phyloP scores from a whole-genome alignment of 192 early-diverging fungal species.

The Geranomyces michiganensis region DNA sequence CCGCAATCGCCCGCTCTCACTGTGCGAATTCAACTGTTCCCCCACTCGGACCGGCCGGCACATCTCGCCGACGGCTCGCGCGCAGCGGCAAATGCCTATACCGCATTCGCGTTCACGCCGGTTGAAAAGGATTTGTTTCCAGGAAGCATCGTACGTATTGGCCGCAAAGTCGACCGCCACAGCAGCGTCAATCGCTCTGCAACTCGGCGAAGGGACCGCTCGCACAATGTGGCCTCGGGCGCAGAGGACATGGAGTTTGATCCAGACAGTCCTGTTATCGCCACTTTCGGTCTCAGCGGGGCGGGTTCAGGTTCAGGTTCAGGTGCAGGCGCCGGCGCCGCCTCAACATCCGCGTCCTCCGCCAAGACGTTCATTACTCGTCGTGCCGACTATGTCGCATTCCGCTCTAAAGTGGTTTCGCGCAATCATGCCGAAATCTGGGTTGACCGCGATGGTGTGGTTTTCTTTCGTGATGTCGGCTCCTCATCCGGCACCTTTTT shows the following conservation, averaged over 20 bases:
- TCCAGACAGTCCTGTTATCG: slow-evolving; percentile 1
- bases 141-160: slow-evolving; percentile 44
- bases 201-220: slow-evolving; percentile 19
- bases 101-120: slow-evolving; percentile 43
- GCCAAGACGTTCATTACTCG: slow-evolving; percentile 2
- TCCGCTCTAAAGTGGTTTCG: slow-evolving; percentile 83
- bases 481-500: slow-evolving; percentile 95
- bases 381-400: slow-evolving; percentile 43
- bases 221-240: slow-evolving; percentile 25
- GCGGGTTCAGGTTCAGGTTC: not conserved
- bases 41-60: slow-evolving; percentile 33
- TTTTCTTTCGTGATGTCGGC: slow-evolving; percentile 70
- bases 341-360: not conserved
- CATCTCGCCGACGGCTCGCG: slow-evolving; percentile 10
- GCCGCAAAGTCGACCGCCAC: slow-evolving; percentile 46
- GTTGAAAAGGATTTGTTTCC: slow-evolving; percentile 41
- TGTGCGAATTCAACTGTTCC: slow-evolving; percentile 36
- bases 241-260: slow-evolving; percentile 26
- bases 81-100: slow-evolving; percentile 6
- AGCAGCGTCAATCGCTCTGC: not conserved
- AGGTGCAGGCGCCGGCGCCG: not conserved
- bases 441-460: slow-evolving; percentile 67
- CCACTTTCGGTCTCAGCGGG: not conserved
- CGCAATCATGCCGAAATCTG: slow-evolving; percentile 93
- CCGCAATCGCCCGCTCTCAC: not conserved